These are phyloP conservation scores for Ceraceosorus bombacis DNA, from an alignment of 1,284 basidiomycete genomes.

Conservation along the genomic window DNA sequence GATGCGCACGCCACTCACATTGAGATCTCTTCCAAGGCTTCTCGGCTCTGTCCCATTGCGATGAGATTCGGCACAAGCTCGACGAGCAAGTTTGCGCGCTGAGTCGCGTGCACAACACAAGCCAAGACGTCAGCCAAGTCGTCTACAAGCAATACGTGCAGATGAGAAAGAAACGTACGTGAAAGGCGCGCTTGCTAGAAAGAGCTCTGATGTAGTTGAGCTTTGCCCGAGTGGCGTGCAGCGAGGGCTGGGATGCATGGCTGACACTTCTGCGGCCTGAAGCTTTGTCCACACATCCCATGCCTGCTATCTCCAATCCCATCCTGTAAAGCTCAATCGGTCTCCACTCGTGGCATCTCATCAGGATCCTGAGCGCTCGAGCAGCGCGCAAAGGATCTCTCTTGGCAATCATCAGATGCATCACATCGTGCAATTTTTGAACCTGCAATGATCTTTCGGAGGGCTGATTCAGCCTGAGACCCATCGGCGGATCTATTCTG, in stretches of 20 bases:
- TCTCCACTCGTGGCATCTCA: conserved; percentile 5
- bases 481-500: no score
- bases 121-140: no score
- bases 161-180: not conserved
- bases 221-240: not conserved
- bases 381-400: conserved; percentile 5
- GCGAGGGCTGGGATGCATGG: not conserved
- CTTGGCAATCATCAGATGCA: conserved; percentile 4
- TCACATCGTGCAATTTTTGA: conserved; percentile 1
- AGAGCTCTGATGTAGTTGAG: not conserved
- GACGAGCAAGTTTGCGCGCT: not conserved
- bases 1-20: not conserved
- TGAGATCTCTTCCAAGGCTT: not conserved
- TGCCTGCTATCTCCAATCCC: conserved; percentile 4
- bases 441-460: not conserved
- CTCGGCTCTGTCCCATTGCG: not conserved
- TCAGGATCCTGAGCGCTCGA: conserved; percentile 4
- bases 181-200: not conserved
- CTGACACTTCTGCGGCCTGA: not conserved
- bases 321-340: conserved; percentile 4
- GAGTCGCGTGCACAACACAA: no score
- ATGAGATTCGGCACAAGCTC: not conserved
- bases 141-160: not conserved
- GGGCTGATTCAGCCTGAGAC: no score
- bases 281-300: not conserved